Evolutionary conservation across 805 yeast genomes (phyloP), one percentile per base, ranked within the genome.

Genomic region (Schwanniomyces polymorphus): DNA sequence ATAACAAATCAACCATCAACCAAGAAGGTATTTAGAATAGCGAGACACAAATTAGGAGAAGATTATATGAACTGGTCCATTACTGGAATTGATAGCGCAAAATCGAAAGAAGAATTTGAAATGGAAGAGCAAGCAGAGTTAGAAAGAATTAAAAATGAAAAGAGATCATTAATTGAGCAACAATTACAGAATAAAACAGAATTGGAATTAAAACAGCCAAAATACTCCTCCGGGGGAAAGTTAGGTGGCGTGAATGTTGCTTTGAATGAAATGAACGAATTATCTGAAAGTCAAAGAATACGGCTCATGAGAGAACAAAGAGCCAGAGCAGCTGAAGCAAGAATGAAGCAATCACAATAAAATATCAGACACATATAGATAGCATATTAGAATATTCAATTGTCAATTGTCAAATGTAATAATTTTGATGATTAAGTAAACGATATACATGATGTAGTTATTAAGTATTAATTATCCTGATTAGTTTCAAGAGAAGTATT

Each of bases 281-380:
- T 92, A 45, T 77, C 82, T 7, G 90, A 84, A 1, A 89, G 83
- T 23, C 97, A 91, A 53, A 78, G 82, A 57, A 75, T 78, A 77
- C 79, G 84, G 57, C 68, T 94, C 17, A 91, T 91, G 87, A 80
- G 99, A 50, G 99, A 94, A 58, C 91, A 91, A 59, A 76, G 98
- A 45, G 97, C 97, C 0, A 78, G 98, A 46, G 99, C 99, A 0
- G 97, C 96, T 0, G 98, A 94, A 63, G 96, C 92, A 0, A 76
- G 99, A 55, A 57, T 88, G 46, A 65, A 59, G 37, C 43, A 35
- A 41, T 18, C 49, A 38, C 49, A 41, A 38, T 40, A 33, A 42
- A 38, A 25, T 33, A 42, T 21, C 5, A 21, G 25, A 45, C 27
- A 10, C 33, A 40, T 16, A 28, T 8, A 11, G 63, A 28, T 21